Base-by-base conservation (phyloP, 1,284 basidiomycete species). In the Trichosporon sp. region DNA sequence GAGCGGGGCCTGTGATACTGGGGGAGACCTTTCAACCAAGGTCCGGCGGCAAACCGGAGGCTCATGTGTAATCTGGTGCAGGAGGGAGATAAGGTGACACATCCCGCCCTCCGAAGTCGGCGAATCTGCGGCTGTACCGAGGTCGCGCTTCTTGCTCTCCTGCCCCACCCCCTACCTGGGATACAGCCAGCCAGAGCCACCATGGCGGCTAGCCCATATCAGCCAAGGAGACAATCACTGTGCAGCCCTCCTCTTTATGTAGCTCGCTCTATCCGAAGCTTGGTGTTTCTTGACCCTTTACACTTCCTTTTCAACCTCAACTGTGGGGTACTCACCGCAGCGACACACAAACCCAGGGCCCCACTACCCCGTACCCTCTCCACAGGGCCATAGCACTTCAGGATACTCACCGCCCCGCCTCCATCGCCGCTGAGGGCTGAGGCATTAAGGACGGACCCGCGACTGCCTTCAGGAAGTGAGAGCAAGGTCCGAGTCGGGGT, bases 31-130 rank as follows among this genome's bases (percentile, higher is more conserved):
- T 46, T 46, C 43, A 3, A 6, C 43, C 43, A n/a, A n/a, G 43
- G 43, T n/a, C 43, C 43, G 43, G 43, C 43, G n/a, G 43, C 43
- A 46, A 46, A 46, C 43, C 16, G 16, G 16, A 46, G 43, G 16
- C 43, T 16, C 43, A 46, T 46, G 43, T 46, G 43, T 46, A 46
- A 46, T 46, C 43, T 46, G 16, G 14, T n/a, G 51, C 7, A 26
- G n/a, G 51, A 7, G 51, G 51, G 51, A 54, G 51, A 54, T 54
- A 54, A 54, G 51, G 51, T 54, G 51, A 54, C 51, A 54, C 51
- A 54, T 54, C 51, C 51, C 51, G 51, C 19, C 51, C 51, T 21
- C 51, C 51, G 51, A 54, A 1, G 19, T 26, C 19, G 51, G 51
- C 51, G 51, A 54, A 54, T 54, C 51, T 54, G 51, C 51, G 51